Conservation (phyloP, 345 rosid genomes). For the Sisymbrium irio region DNA sequence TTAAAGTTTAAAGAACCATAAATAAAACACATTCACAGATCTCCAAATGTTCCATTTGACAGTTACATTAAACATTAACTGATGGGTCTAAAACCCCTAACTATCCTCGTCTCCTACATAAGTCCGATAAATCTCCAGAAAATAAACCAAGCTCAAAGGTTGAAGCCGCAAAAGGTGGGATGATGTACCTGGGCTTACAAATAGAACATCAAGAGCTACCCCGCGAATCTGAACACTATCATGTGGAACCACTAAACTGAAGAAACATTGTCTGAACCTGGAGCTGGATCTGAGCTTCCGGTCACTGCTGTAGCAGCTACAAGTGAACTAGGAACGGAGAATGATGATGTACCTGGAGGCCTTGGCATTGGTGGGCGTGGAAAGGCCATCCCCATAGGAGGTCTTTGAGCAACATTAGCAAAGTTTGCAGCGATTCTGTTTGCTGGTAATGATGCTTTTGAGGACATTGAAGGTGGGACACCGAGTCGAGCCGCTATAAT, state of each 20-base stretch:
- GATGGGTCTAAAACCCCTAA: constrained; percentile 31
- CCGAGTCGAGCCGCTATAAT: constrained; percentile 92
- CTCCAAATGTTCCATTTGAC: constrained; percentile 14
- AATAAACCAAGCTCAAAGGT: constrained; percentile 8
- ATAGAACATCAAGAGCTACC: constrained; percentile 13
- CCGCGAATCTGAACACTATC: constrained; percentile 12
- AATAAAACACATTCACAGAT: constrained; percentile 23
- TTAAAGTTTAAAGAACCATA: constrained; percentile 5
- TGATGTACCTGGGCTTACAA: constrained; percentile 22
- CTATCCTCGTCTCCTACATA: constrained; percentile 26
- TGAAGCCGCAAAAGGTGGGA: constrained; percentile 22
- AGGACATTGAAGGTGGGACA: constrained; percentile 56
- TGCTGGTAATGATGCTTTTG: constrained; percentile 54
- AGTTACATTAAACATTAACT: constrained; percentile 21
- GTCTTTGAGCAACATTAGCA: constrained; percentile 61
- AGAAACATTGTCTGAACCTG: constrained; percentile 30
- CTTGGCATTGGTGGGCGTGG: constrained; percentile 72
- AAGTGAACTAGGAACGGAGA: constrained; percentile 44
- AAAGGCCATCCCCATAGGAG: constrained; percentile 59
- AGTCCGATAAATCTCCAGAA: constrained; percentile 6
- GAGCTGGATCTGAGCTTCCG: constrained; percentile 52
- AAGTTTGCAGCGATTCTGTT: constrained; percentile 67
- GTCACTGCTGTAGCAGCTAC: constrained; percentile 47
- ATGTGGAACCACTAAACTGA: constrained; percentile 20
- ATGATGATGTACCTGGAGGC: constrained; percentile 44